These are phyloP conservation scores for Sporopachydermia cereana DNA, from an alignment of 1,139 yeast genomes.

Conservation along the genomic window DNA sequence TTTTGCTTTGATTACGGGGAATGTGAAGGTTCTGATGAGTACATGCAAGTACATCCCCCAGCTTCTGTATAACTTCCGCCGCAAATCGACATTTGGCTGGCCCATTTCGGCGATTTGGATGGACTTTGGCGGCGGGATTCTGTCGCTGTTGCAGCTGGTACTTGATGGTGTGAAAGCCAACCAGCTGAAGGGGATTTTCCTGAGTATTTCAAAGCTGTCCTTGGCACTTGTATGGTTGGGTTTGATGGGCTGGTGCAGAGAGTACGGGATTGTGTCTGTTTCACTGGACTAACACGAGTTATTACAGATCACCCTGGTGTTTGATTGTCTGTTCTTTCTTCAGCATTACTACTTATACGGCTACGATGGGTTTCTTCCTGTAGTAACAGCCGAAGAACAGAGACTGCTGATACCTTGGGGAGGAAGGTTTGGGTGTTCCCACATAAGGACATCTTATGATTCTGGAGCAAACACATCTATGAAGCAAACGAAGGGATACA, in stretches of 20 bases:
- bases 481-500: too few relatives aligned
- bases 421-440: too few relatives aligned
- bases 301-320: conserved; percentile 19
- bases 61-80: conserved; percentile 37
- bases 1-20: conserved; percentile 33
- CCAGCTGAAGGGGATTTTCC: conserved; percentile 21
- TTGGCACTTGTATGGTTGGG: conserved; percentile 18
- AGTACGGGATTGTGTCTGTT: conserved; percentile 7
- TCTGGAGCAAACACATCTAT: too few relatives aligned
- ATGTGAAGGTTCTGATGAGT: conserved; percentile 43
- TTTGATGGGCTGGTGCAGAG: not conserved
- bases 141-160: conserved; percentile 38
- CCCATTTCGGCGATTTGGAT: conserved; percentile 38
- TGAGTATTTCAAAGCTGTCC: conserved; percentile 24
- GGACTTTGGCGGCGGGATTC: conserved; percentile 43
- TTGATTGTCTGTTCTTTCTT: conserved; percentile 21
- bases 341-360: conserved; percentile 18
- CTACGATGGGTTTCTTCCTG: not conserved
- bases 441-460: too few relatives aligned
- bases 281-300: conserved; percentile 7
- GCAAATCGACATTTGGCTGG: conserved; percentile 47
- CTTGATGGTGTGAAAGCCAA: conserved; percentile 23
- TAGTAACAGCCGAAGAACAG: not conserved
- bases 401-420: not conserved
- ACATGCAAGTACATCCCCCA: conserved; percentile 53